Percentiles rank a stretch among this genome's conserved stretches.
Evolutionary conservation across 1,284 basidiomycete genomes (phyloP).

Genomic region (Sphagnurus paluster): DNA sequence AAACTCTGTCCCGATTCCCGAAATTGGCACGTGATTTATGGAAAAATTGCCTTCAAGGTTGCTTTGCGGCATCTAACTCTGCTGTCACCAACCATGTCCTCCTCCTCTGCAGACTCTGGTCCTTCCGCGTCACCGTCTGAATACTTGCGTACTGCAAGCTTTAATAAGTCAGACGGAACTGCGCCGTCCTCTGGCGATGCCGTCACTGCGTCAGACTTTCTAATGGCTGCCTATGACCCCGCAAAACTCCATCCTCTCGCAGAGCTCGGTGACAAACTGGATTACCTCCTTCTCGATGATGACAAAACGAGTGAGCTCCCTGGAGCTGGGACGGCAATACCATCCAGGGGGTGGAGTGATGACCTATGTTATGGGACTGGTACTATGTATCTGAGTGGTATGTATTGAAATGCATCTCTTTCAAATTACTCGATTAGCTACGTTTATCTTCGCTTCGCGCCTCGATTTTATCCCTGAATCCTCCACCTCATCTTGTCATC

Average conservation of each 20-base stretch:
- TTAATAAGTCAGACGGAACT: constrained; percentile 45
- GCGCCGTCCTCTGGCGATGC: constrained; percentile 48
- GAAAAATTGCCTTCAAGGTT: constrained; percentile 10
- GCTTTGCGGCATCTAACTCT: constrained; percentile 11
- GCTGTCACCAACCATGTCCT: constrained; percentile 24
- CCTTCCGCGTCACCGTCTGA: constrained; percentile 43
- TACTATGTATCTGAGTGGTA: constrained; percentile 96
- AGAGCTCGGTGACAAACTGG: constrained; percentile 83
- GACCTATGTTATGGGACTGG: constrained; percentile 99
- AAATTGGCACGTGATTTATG: constrained; percentile 17
- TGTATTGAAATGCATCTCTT: constrained; percentile 62
- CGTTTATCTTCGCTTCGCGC: constrained; percentile 42
- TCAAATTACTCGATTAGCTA: constrained; percentile 59
- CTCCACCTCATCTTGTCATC: constrained; percentile 68
- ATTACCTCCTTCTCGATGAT: constrained; percentile 92
- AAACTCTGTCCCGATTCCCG: too few species aligned
- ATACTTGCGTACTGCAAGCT: constrained; percentile 55
- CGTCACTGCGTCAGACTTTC: constrained; percentile 80
- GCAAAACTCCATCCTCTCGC: constrained; percentile 90
- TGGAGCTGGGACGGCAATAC: constrained; percentile 84
- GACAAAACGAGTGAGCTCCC: constrained; percentile 88
- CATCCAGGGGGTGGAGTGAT: constrained; percentile 97
- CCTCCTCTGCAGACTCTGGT: constrained; percentile 31
- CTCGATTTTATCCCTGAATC: constrained; percentile 47
- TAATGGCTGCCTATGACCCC: constrained; percentile 85